Conservation (phyloP, 352 stramenopile genomes). For the Phytophthora citricola region DNA sequence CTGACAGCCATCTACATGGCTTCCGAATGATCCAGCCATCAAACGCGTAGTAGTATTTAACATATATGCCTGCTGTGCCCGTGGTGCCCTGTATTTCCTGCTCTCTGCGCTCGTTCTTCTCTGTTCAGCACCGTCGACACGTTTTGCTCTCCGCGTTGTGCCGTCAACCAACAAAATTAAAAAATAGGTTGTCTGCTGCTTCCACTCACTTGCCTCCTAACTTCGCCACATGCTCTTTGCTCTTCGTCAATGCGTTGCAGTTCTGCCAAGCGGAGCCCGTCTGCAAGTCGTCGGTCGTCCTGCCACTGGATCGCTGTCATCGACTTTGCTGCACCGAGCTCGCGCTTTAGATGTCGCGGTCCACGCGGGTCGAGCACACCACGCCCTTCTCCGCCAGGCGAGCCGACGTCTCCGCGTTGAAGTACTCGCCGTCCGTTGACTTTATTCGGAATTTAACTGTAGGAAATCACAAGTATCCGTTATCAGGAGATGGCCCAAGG, state of each 20-base stretch:
- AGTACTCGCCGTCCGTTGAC: slow-evolving; percentile 77
- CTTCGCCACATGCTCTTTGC: slow-evolving; percentile 2
- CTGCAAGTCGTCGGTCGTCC: slow-evolving; percentile 13
- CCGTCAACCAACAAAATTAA: slow-evolving; percentile 42
- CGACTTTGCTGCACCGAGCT: slow-evolving; percentile 14
- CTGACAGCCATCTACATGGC: background rate
- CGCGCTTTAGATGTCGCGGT: slow-evolving; percentile 55
- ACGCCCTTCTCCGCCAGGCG: slow-evolving; percentile 77
- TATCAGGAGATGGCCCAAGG: background rate
- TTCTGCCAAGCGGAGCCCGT: slow-evolving; percentile 12
- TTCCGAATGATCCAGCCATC: slow-evolving; percentile 17
- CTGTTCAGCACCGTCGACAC: slow-evolving; percentile 13
- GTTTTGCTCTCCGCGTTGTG: slow-evolving; percentile 10
- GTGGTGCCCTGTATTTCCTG: slow-evolving; percentile 18
- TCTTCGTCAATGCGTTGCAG: slow-evolving; percentile 18
- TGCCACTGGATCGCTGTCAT: slow-evolving; percentile 6
- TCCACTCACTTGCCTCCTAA: slow-evolving; percentile 3
- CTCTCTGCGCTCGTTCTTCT: slow-evolving; percentile 15
- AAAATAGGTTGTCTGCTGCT: slow-evolving; percentile 36
- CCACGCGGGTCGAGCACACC: slow-evolving; percentile 82
- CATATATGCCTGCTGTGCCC: slow-evolving; percentile 20
- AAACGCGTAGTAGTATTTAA: slow-evolving; percentile 40
- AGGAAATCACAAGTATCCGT: slow-evolving; percentile 11
- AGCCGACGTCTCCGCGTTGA: slow-evolving; percentile 74
- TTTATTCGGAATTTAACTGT: slow-evolving; percentile 88